Percentiles rank a stretch among this genome's conserved stretches.
Conservation (phyloP, 257 asterid species). For the Salvia hispanica region DNA sequence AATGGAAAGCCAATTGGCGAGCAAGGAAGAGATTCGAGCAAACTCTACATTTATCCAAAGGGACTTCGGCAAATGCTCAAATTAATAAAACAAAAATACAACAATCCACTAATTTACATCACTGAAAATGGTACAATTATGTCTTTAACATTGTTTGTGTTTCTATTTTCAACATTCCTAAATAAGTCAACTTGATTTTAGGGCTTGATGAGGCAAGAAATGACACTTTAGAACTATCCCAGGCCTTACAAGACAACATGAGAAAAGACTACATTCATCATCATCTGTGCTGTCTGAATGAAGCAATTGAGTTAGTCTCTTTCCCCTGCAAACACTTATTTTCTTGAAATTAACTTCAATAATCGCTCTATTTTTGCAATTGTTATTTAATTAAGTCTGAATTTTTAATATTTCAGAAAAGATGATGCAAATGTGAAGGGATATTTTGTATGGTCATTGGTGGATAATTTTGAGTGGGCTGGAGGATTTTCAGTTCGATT, state of each 20-base stretch:
- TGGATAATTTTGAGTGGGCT: slow-evolving; percentile 60
- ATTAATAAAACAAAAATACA: slow-evolving; percentile 38
- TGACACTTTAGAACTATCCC: slow-evolving; percentile 22
- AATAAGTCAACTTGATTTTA: slow-evolving; percentile 8
- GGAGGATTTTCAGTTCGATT: slow-evolving; percentile 47
- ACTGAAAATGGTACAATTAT: slow-evolving; percentile 35
- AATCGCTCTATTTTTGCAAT: too few relatives aligned
- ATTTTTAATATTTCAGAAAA: slow-evolving; percentile 33
- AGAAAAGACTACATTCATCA: slow-evolving; percentile 41
- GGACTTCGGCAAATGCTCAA: slow-evolving; percentile 42
- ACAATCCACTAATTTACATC: slow-evolving; percentile 40
- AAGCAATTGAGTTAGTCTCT: slow-evolving; percentile 40
- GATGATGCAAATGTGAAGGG: slow-evolving; percentile 51
- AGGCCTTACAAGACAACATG: slow-evolving; percentile 42
- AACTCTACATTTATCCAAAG: slow-evolving; percentile 47
- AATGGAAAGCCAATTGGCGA: slow-evolving; percentile 40
- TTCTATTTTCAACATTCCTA: background rate
- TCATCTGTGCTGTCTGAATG: slow-evolving; percentile 44
- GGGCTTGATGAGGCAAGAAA: slow-evolving; percentile 43
- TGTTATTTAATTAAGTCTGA: background rate
- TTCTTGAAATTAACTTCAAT: background rate
- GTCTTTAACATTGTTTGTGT: background rate
- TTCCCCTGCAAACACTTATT: background rate
- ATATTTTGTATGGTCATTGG: slow-evolving; percentile 56
- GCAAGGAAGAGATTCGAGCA: slow-evolving; percentile 40